A percentile compares a stretch with the other conserved stretches of the same genome.
Conservation (phyloP, 2,329 filamentous ascomycete species). For the Byssoonygena ceratinophila region DNA sequence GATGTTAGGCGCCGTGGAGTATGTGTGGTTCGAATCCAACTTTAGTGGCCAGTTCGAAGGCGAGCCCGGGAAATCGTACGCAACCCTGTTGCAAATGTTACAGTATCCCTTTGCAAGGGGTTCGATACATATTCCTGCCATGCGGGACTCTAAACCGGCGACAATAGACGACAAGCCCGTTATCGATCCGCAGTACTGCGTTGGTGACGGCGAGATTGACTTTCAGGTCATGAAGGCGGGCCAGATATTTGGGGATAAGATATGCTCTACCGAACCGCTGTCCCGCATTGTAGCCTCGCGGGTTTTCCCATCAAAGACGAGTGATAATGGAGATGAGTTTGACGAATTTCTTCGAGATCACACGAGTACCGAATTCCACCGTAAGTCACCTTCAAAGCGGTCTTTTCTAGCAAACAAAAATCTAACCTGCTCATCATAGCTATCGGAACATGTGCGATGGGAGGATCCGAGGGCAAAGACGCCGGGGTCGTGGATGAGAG, state of each 20-base stretch:
- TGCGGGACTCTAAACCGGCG: conserved; percentile 2
- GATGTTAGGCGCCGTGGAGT: conserved; percentile 15
- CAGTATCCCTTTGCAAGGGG: conserved; percentile 45
- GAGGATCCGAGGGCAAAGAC: conserved; percentile 18
- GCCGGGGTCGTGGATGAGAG: conserved; percentile 19
- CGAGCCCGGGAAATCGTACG: conserved; percentile 35
- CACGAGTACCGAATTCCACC: conserved; percentile 33
- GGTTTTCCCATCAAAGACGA: conserved; percentile 21
- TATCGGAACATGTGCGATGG: conserved; percentile 38
- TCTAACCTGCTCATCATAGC: conserved; percentile 12
- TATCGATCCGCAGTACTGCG: conserved; percentile 39
- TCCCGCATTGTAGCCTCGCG: conserved; percentile 29
- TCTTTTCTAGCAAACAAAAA: not conserved
- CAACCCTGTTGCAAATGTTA: conserved; percentile 40
- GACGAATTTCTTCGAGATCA: conserved; percentile 33
- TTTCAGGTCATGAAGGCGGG: conserved; percentile 36
- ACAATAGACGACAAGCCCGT: conserved; percentile 24
- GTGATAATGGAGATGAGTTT: conserved; percentile 9
- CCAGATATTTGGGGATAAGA: conserved; percentile 33
- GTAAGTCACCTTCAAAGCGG: conserved; percentile 11
- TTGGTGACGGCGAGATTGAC: conserved; percentile 38
- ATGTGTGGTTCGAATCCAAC: conserved; percentile 23
- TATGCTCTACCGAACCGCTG: conserved; percentile 32
- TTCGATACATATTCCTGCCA: conserved; percentile 36
- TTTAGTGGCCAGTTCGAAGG: conserved; percentile 25